phyloP scores from a whole-genome alignment of 2,329 filamentous ascomycete species.

The Aspergillus puulaauensis region DNA sequence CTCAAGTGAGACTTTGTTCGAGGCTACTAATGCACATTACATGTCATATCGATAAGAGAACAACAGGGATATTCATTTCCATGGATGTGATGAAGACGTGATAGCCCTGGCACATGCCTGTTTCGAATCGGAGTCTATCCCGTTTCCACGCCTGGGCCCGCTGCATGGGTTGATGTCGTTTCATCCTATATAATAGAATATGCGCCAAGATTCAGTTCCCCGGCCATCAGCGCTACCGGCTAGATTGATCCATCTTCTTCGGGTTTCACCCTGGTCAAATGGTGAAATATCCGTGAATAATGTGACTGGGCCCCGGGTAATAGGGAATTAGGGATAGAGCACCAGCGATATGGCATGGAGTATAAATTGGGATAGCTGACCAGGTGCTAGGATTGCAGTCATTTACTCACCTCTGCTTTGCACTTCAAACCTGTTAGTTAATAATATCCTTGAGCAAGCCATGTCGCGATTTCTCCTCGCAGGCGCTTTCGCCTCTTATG shows the following conservation, averaged over 20 bases:
- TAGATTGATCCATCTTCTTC: neutral
- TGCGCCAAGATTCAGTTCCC: slow-evolving; percentile 1
- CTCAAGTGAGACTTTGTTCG: no score
- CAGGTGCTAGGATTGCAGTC: neutral
- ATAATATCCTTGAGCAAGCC: neutral
- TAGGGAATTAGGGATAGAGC: neutral
- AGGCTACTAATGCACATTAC: no score
- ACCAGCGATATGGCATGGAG: no score
- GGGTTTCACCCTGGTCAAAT: neutral
- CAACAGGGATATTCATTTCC: no score
- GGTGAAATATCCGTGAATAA: slow-evolving; percentile 4
- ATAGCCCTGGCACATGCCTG: neutral
- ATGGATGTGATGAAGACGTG: neutral
- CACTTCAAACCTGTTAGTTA: neutral
- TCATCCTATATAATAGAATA: slow-evolving; percentile 1
- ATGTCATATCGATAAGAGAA: no score
- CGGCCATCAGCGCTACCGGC: neutral
- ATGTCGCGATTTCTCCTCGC: slow-evolving; percentile 7
- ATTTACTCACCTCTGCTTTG: no score
- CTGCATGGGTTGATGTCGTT: neutral
- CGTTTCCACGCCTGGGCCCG: neutral
- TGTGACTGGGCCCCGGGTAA: neutral
- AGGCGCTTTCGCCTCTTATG: neutral
- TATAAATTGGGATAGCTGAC: neutral
- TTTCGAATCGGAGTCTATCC: slow-evolving; percentile 4